phyloP scores from a whole-genome alignment of 2,329 filamentous ascomycete species.

The Hypomyces rosellus region DNA sequence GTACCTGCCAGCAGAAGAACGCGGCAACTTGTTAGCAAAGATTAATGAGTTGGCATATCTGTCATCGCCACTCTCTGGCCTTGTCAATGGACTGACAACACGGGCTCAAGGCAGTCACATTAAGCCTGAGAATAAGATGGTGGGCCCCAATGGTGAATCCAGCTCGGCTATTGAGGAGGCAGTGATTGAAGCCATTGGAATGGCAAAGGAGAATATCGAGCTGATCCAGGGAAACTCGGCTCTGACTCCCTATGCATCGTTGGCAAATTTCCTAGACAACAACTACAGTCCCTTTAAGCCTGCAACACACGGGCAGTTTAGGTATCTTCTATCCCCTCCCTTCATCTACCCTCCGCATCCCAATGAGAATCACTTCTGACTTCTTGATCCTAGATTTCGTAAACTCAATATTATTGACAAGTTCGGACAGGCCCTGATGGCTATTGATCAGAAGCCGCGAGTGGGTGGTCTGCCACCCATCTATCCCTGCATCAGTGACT shows the following conservation, averaged over 20 bases:
- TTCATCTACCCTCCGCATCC: too few relatives aligned
- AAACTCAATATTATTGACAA: slow-evolving; percentile 45
- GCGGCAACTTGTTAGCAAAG: background rate
- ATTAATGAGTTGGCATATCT: slow-evolving; percentile 16
- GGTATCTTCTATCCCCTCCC: slow-evolving; percentile 3
- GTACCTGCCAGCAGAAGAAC: slow-evolving; percentile 11
- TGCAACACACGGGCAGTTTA: slow-evolving; percentile 41
- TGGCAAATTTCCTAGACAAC: slow-evolving; percentile 17
- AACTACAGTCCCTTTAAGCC: slow-evolving; percentile 34
- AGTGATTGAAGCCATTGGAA: slow-evolving; percentile 15
- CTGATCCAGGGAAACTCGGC: slow-evolving; percentile 20
- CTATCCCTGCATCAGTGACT: slow-evolving; percentile 31
- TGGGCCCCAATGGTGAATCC: slow-evolving; percentile 9
- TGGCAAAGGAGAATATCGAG: slow-evolving; percentile 14
- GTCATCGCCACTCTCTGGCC: slow-evolving; percentile 26
- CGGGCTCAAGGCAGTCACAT: slow-evolving; percentile 31
- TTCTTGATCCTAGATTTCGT: slow-evolving; percentile 22
- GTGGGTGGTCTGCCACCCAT: slow-evolving; percentile 13
- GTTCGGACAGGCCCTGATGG: slow-evolving; percentile 36
- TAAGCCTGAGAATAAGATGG: slow-evolving; percentile 26
- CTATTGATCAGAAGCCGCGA: slow-evolving; percentile 24
- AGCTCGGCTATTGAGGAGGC: slow-evolving; percentile 2
- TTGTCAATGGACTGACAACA: slow-evolving; percentile 28
- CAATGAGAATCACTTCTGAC: background rate
- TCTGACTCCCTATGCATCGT: slow-evolving; percentile 30